Evolutionary conservation across 352 stramenopile species (phyloP).

Genomic region (Globisporangium orthogonon): DNA sequence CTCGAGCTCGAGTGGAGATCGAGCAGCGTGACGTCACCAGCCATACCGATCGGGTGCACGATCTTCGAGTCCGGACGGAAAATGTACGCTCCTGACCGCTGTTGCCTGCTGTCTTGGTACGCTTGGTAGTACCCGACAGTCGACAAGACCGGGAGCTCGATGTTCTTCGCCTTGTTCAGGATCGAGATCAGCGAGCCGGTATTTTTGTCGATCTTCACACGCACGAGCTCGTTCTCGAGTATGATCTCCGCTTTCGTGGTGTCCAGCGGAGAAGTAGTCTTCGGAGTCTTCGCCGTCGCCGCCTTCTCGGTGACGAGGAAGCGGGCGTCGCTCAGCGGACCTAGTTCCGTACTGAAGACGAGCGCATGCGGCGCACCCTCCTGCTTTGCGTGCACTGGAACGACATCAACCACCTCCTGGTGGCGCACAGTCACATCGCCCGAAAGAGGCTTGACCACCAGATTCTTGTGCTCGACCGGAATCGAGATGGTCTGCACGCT

Average conservation of each 20-base stretch:
- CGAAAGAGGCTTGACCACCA: constrained; percentile 29
- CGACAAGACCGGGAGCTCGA: constrained; percentile 41
- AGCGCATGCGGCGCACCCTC: constrained; percentile 55
- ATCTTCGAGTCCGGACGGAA: constrained; percentile 90
- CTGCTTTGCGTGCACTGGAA: constrained; percentile 46
- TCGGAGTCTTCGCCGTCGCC: neutral
- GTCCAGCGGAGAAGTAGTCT: neutral
- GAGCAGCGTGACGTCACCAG: constrained; percentile 31
- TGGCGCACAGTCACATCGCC: constrained; percentile 27
- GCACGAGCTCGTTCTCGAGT: constrained; percentile 57
- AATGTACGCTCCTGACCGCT: constrained; percentile 95
- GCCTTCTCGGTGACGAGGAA: constrained; percentile 45
- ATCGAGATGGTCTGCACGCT: constrained; percentile 53
- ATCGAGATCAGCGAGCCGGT: constrained; percentile 54
- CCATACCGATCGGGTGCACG: constrained; percentile 32
- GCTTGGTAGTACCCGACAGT: constrained; percentile 63
- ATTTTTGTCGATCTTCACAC: constrained; percentile 40
- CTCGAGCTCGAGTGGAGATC: constrained; percentile 28
- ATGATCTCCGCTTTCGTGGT: constrained; percentile 22
- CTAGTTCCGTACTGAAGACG: constrained; percentile 56
- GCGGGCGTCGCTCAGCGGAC: constrained; percentile 38
- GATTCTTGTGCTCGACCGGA: constrained; percentile 41
- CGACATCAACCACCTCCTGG: constrained; percentile 41
- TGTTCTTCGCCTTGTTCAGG: constrained; percentile 66
- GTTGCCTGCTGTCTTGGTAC: constrained; percentile 35